A percentile compares a stretch with the other conserved stretches of the same genome.
Evolutionary conservation across 257 asterid genomes (phyloP).

Genomic region (Leonotis leonurus): DNA sequence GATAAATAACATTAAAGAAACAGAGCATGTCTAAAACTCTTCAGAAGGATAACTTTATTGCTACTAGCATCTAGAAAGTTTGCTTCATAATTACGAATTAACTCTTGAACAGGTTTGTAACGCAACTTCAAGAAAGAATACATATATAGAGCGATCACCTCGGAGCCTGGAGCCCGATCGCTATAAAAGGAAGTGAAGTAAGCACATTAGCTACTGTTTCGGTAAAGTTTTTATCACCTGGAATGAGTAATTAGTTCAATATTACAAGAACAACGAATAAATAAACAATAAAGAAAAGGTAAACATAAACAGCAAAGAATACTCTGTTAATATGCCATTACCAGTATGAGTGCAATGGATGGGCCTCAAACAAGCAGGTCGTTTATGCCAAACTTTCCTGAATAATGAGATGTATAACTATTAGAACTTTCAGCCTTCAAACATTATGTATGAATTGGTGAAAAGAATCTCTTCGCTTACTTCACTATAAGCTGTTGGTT

Average conservation of each 20-base stretch:
- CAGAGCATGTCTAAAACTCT: too few species aligned
- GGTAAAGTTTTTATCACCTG: constrained; percentile 59
- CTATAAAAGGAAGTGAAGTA: constrained; percentile 86
- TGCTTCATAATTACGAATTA: too few species aligned
- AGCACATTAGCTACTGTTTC: constrained; percentile 73
- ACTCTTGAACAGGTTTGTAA: too few species aligned
- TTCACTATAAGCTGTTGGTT: constrained; percentile 33
- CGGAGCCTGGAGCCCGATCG: constrained; percentile 73
- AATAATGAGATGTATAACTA: too few species aligned
- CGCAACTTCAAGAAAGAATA: constrained; percentile 6
- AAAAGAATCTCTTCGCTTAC: constrained; percentile 37
- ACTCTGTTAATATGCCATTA: constrained; percentile 17
- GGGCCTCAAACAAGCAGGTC: constrained; percentile 79
- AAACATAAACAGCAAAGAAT: not conserved
- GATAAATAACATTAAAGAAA: too few species aligned
- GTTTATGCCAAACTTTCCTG: constrained; percentile 80
- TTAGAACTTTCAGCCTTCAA: too few species aligned
- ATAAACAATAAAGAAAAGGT: not conserved
- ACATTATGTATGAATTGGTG: not conserved
- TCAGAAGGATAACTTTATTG: too few species aligned
- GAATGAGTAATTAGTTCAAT: constrained; percentile 9
- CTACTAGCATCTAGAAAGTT: too few species aligned
- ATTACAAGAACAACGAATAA: not conserved
- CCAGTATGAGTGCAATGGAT: constrained; percentile 52
- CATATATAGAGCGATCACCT: constrained; percentile 34